A percentile compares a stretch with the other conserved stretches of the same genome.
Conservation (phyloP, 352 stramenopile species). For the Pythium diclinum region DNA sequence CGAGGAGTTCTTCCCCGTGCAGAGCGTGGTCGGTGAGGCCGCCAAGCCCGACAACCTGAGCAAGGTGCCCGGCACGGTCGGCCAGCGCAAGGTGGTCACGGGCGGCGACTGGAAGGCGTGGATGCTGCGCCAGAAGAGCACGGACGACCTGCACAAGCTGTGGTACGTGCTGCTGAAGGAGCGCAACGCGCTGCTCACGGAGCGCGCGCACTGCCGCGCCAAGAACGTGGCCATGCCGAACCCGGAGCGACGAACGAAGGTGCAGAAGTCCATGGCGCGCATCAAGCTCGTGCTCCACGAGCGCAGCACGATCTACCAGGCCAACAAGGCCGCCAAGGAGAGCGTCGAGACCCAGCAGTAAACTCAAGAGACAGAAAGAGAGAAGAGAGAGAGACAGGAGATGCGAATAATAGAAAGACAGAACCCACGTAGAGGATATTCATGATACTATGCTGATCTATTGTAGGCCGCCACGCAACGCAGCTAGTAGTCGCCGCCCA, state of each 20-base stretch:
- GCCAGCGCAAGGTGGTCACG: conserved; percentile 54
- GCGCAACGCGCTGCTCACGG: conserved; percentile 96
- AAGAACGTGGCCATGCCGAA: conserved; percentile 81
- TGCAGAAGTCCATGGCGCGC: conserved; percentile 84
- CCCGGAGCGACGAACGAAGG: conserved; percentile 70
- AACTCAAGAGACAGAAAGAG: too few relatives aligned
- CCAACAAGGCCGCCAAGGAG: conserved; percentile 56
- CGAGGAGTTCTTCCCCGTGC: conserved; percentile 74
- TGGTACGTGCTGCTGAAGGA: conserved; percentile 98
- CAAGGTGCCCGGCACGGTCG: conserved; percentile 63
- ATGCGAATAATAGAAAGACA: too few relatives aligned
- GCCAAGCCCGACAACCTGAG: conserved; percentile 48
- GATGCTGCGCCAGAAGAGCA: conserved; percentile 97
- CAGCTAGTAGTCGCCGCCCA: neutral
- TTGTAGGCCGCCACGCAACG: too few relatives aligned
- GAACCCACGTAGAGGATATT: too few relatives aligned
- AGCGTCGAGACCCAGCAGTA: conserved; percentile 4
- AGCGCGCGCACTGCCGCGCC: conserved; percentile 77
- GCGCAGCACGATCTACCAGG: conserved; percentile 72
- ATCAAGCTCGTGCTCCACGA: conserved; percentile 88
- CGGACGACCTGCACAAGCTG: conserved; percentile 98
- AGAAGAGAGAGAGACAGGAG: too few relatives aligned
- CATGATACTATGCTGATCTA: too few relatives aligned
- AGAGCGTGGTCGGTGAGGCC: conserved; percentile 43
- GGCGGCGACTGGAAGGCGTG: conserved; percentile 94